These are phyloP conservation scores for Fusarium torreyae DNA, from an alignment of 2,329 filamentous ascomycete genomes.

Conservation along the genomic window DNA sequence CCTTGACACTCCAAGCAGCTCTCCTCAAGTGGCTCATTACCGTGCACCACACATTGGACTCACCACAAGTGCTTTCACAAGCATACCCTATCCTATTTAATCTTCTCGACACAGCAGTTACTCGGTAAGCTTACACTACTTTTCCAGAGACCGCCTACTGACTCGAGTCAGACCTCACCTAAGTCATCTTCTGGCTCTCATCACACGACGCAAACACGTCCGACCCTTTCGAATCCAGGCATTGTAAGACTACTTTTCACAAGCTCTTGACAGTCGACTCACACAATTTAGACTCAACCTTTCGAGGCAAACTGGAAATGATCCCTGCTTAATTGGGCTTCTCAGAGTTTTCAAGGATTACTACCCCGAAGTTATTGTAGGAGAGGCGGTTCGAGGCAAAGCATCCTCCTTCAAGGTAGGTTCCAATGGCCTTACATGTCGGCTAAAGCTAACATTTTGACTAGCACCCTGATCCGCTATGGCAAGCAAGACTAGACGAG, in stretches of 20 bases:
- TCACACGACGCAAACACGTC: constrained; percentile 87
- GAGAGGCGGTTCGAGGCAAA: constrained; percentile 73
- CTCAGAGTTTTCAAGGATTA: constrained; percentile 91
- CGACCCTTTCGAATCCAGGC: constrained; percentile 86
- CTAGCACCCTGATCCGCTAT: constrained; percentile 82
- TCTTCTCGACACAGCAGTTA: constrained; percentile 83
- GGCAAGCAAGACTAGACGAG: constrained; percentile 76
- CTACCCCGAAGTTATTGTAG: constrained; percentile 89
- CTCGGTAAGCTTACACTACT: constrained; percentile 67
- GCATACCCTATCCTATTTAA: constrained; percentile 85
- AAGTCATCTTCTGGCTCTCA: constrained; percentile 83
- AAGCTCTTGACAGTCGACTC: background rate
- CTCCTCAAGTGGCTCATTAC: constrained; percentile 85
- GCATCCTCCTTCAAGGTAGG: constrained; percentile 73
- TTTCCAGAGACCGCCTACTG: constrained; percentile 24
- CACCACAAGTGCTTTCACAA: constrained; percentile 73
- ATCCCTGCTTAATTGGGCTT: constrained; percentile 80
- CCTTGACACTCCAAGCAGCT: constrained; percentile 77
- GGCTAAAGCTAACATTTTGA: constrained; percentile 37
- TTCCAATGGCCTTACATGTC: background rate
- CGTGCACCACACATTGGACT: constrained; percentile 79
- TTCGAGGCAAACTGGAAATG: constrained; percentile 75
- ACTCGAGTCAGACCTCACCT: constrained; percentile 66
- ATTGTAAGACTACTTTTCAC: constrained; percentile 64
- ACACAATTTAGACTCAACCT: constrained; percentile 64